Conservation (phyloP, 1,284 basidiomycete species). For the Agaricales sp. region DNA sequence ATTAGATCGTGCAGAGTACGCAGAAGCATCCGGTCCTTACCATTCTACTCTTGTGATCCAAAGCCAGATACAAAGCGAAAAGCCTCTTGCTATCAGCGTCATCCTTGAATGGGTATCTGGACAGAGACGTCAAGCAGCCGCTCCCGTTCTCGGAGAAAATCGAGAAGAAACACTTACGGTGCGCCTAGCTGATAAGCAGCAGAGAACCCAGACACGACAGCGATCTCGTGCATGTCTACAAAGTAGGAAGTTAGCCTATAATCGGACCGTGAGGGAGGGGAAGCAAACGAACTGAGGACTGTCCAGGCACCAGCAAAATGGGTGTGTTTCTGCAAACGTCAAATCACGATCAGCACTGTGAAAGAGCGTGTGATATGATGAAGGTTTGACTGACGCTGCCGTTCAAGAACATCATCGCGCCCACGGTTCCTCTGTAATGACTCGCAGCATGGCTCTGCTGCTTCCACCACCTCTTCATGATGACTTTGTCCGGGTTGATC, state of each 20-base stretch:
- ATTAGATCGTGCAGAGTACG: neutral
- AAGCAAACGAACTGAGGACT: slow-evolving; percentile 14
- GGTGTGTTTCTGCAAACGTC: slow-evolving; percentile 20
- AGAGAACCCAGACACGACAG: slow-evolving; percentile 46
- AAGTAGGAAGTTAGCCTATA: slow-evolving; percentile 10
- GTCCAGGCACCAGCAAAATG: slow-evolving; percentile 29
- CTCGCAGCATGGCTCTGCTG: slow-evolving; percentile 51
- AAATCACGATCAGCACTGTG: neutral
- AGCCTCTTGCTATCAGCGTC: slow-evolving; percentile 32
- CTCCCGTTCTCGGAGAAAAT: too few species aligned
- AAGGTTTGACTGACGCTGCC: slow-evolving; percentile 30
- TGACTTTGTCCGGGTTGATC: slow-evolving; percentile 37
- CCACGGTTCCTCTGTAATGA: slow-evolving; percentile 46
- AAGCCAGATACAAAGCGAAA: slow-evolving; percentile 34
- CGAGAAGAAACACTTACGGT: slow-evolving; percentile 15
- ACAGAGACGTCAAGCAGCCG: too few species aligned
- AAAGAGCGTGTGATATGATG: slow-evolving; percentile 7
- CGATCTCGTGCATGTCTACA: slow-evolving; percentile 49
- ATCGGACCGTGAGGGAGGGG: neutral
- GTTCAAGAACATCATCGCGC: slow-evolving; percentile 53
- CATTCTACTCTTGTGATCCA: neutral
- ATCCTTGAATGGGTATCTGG: slow-evolving; percentile 31
- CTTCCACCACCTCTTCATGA: slow-evolving; percentile 53
- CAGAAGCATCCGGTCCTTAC: neutral
- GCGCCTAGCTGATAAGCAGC: slow-evolving; percentile 51